A percentile compares a stretch with the other conserved stretches of the same genome.
Evolutionary conservation across 345 rosid genomes (phyloP).

Genomic region (Stellera chamaejasme): DNA sequence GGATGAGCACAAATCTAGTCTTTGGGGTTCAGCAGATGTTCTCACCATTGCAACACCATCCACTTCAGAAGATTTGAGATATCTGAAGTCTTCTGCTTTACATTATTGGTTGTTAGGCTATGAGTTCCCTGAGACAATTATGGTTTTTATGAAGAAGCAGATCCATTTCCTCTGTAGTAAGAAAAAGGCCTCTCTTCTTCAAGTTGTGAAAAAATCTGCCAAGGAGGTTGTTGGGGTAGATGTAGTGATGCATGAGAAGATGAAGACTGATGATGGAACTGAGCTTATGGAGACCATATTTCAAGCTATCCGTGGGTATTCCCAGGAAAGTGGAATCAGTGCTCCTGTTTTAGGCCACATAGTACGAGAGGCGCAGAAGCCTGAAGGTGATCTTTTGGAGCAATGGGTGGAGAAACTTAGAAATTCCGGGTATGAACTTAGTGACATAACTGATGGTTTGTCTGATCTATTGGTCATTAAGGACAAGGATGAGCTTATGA

Average conservation of each 20-base stretch:
- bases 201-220: slow-evolving; percentile 56
- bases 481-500: slow-evolving; percentile 55
- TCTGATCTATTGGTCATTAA: slow-evolving; percentile 87
- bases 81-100: slow-evolving; percentile 79
- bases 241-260: slow-evolving; percentile 60
- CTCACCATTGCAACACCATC: slow-evolving; percentile 79
- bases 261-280: slow-evolving; percentile 64
- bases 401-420: slow-evolving; percentile 63
- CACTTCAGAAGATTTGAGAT: slow-evolving; percentile 74
- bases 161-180: slow-evolving; percentile 76
- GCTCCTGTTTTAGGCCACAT: slow-evolving; percentile 58
- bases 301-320: slow-evolving; percentile 40
- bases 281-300: slow-evolving; percentile 60
- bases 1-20: slow-evolving; percentile 42
- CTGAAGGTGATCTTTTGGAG: slow-evolving; percentile 86
- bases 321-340: slow-evolving; percentile 30
- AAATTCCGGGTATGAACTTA: slow-evolving; percentile 43
- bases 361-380: slow-evolving; percentile 46
- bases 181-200: slow-evolving; percentile 71
- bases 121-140: slow-evolving; percentile 91
- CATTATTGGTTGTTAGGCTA: slow-evolving; percentile 89
- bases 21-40: slow-evolving; percentile 67
- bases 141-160: slow-evolving; percentile 71
- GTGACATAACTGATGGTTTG: slow-evolving; percentile 65
- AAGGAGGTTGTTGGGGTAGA: slow-evolving; percentile 52